Evolutionary conservation across 306 rosid species (phyloP).

Genomic region (Hippophae rhamnoides): DNA sequence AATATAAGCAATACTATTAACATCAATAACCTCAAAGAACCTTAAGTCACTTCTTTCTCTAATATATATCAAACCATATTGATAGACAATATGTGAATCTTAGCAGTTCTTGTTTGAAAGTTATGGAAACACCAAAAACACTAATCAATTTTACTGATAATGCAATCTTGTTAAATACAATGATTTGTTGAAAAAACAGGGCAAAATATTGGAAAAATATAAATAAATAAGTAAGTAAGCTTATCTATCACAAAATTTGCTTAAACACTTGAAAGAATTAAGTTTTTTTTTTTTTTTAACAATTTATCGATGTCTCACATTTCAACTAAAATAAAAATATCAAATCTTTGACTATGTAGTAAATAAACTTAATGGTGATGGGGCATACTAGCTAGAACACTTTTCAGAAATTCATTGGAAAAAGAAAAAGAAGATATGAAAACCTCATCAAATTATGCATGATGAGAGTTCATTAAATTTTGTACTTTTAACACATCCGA

Average conservation of each 20-base stretch:
- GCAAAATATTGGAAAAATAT: too few species aligned
- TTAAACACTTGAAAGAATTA: too few species aligned
- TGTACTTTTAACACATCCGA: neutral
- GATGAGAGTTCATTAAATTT: slow-evolving; percentile 11
- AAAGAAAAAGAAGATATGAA: neutral
- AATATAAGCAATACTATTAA: slow-evolving; percentile 19
- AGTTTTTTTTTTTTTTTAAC: too few species aligned
- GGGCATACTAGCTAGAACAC: slow-evolving; percentile 18
- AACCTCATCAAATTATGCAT: slow-evolving; percentile 10
- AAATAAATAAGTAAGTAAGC: too few species aligned
- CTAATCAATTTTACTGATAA: too few species aligned
- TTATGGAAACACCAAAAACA: too few species aligned
- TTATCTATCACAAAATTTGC: too few species aligned
- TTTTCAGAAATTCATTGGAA: slow-evolving; percentile 20
- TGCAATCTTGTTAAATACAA: too few species aligned
- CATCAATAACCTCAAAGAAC: neutral
- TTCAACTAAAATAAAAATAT: neutral
- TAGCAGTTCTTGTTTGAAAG: too few species aligned
- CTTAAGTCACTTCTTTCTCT: neutral
- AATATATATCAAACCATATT: neutral
- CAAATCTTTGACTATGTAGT: neutral
- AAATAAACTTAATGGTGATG: slow-evolving; percentile 24
- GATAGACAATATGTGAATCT: too few species aligned
- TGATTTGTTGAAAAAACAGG: too few species aligned
- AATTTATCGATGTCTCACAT: too few species aligned